phyloP scores from a whole-genome alignment of 495 filamentous ascomycete species.

The Cercophora scortea region DNA sequence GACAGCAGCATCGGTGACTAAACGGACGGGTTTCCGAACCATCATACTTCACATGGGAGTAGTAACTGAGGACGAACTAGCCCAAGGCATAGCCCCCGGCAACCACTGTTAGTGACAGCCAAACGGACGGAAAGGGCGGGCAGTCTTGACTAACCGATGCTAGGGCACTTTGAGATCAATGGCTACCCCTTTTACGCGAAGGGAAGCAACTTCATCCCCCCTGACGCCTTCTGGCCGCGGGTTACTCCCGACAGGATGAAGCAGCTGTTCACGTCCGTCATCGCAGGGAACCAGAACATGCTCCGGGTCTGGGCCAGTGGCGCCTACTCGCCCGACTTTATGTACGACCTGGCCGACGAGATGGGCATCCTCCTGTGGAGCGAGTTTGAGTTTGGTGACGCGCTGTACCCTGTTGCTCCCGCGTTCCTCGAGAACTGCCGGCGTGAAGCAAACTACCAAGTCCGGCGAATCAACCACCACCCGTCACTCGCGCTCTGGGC shows the following conservation, averaged over 20 bases:
- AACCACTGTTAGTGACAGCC: constrained; percentile 42
- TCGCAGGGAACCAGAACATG: constrained; percentile 62
- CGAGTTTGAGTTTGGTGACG: constrained; percentile 60
- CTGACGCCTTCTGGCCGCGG: constrained; percentile 59
- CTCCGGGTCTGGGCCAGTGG: constrained; percentile 60
- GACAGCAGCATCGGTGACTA: constrained; percentile 41
- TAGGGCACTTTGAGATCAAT: constrained; percentile 57
- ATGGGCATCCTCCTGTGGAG: constrained; percentile 60
- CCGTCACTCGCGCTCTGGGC: constrained; percentile 62
- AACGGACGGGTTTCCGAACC: constrained; percentile 57
- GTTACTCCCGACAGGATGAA: constrained; percentile 48
- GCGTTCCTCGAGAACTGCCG: constrained; percentile 52
- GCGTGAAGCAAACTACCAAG: constrained; percentile 54
- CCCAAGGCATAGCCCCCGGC: constrained; percentile 52
- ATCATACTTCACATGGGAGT: constrained; percentile 56
- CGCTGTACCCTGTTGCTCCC: constrained; percentile 50
- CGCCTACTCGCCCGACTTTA: constrained; percentile 57
- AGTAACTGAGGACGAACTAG: constrained; percentile 50
- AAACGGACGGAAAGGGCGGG: too few relatives aligned
- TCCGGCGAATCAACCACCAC: constrained; percentile 58
- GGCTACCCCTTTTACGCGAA: constrained; percentile 63
- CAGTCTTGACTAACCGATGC: too few relatives aligned
- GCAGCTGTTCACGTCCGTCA: constrained; percentile 48
- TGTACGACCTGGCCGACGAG: constrained; percentile 62
- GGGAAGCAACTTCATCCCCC: constrained; percentile 59